Evolutionary conservation across 805 yeast genomes (phyloP), one percentile per base, ranked within the genome.

Genomic region (Clavispora vitiphila): DNA sequence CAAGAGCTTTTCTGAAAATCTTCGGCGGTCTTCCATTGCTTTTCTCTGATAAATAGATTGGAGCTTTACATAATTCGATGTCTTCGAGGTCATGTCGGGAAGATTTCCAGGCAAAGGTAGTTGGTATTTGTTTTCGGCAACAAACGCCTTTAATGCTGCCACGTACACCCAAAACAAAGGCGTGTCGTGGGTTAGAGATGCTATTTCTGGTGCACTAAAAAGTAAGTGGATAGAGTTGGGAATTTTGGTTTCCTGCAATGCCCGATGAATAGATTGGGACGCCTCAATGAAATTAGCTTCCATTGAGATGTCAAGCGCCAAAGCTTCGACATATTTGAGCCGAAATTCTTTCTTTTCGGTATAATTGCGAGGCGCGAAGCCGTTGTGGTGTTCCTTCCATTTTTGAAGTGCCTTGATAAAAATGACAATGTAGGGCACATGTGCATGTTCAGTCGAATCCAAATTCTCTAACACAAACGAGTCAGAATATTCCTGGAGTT

Each of bases 41-140:
- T 82, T 83, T 1, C 57, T 62, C 14, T 71, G 58, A 55, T 86
- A 91, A 3, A 87, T 51, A 0, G 54, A 54, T 56, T 81, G 84
- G 27, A 91, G 61, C 8, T 54, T 58, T 2, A 83, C 67, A 57
- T 85, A 91, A 41, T 68, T 68, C 8, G 62, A 60, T 0, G 96
- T 82, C 46, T 80, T 78, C 0, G 96, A 77, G 16, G 86, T 83
- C 96, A 91, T 91, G 58, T 90, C 98, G 0, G 96, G 96, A 5
- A 90, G 56, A 0, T 66, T 73, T 0, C 95, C 96, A 3, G 82
- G 71, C 2, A 87, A 60, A 0, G 96, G 96, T n/a, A 86, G 65
- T 5, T 64, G 57, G 1, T 67, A 62, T 14, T 59, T 54, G 18
- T 65, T 60, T 31, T 35, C 34, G 0, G 38, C 47, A 0, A 79